A percentile compares a stretch with the other conserved stretches of the same genome.
Evolutionary conservation across 805 yeast genomes (phyloP).

Genomic region (Candida schatavii): DNA sequence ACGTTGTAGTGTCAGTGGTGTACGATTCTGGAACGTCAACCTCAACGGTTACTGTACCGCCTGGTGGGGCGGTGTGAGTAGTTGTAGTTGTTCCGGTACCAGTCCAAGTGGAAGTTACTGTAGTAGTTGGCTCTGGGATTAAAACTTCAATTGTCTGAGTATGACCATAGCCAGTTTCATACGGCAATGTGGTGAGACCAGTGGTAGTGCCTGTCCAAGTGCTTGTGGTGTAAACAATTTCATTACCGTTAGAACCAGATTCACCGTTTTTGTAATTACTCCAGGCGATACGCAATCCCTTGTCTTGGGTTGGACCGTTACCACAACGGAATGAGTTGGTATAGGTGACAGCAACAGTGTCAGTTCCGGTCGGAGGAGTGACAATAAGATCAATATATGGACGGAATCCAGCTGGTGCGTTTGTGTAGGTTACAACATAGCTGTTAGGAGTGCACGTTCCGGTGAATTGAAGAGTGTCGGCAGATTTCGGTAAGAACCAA

Average conservation of each 20-base stretch:
- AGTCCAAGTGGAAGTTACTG: conserved; percentile 15
- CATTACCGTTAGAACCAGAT: conserved; percentile 3
- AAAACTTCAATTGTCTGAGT: conserved; percentile 14
- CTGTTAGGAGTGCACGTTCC: conserved; percentile 14
- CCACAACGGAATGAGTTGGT: conserved; percentile 14
- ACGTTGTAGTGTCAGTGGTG: conserved; percentile 4
- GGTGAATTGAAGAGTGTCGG: conserved; percentile 5
- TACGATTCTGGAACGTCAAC: background rate
- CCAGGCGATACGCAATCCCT: background rate
- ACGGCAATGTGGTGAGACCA: conserved; percentile 8
- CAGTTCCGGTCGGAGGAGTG: conserved; percentile 1
- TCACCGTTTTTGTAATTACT: conserved; percentile 3
- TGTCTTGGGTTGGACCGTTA: background rate
- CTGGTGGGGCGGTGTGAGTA: conserved; percentile 8
- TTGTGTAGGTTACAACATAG: conserved; percentile 11
- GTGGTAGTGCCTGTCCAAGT: conserved; percentile 13
- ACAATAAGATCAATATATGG: conserved; percentile 16
- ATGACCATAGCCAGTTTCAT: conserved; percentile 5
- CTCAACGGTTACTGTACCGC: conserved; percentile 7
- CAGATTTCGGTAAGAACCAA: conserved; percentile 17
- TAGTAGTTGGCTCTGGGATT: conserved; percentile 15
- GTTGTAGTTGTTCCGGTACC: conserved; percentile 9
- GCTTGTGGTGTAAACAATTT: conserved; percentile 7
- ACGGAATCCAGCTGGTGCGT: conserved; percentile 1
- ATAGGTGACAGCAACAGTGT: background rate